Conservation (phyloP, 441 rosid species). For the Populus hybrid region DNA sequence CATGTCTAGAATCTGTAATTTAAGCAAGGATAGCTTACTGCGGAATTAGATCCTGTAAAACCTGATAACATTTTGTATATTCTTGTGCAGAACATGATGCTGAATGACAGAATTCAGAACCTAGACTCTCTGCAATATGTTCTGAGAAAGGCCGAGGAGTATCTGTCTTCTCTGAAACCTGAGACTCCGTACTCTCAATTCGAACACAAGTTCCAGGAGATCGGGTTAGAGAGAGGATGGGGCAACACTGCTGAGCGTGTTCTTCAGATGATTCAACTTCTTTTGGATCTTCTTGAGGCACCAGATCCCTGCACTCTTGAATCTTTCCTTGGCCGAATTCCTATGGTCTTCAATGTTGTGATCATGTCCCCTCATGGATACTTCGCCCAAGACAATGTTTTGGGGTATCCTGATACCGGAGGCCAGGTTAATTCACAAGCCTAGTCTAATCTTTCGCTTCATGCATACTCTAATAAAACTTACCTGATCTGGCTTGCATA, state of each 20-base stretch:
- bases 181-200: conserved; percentile 57
- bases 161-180: conserved; percentile 46
- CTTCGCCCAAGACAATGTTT: conserved; percentile 92
- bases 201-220: conserved; percentile 71
- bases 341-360: conserved; percentile 91
- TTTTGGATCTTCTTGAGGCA: conserved; percentile 91
- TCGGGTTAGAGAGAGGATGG: conserved; percentile 95
- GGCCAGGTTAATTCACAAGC: conserved; percentile 65
- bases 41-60: background rate
- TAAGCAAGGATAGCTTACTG: background rate
- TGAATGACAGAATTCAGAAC: conserved; percentile 70
- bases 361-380: conserved; percentile 90
- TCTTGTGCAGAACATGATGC: conserved; percentile 70
- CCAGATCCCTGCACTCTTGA: conserved; percentile 93
- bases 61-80: background rate
- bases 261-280: conserved; percentile 76
- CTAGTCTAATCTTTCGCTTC: background rate
- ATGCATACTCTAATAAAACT: background rate
- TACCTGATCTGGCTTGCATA: background rate
- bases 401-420: conserved; percentile 98
- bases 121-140: conserved; percentile 64
- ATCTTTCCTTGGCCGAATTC: conserved; percentile 76
- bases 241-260: conserved; percentile 80
- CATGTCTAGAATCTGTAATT: background rate
- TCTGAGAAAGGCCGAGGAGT: conserved; percentile 90